Conservation (phyloP, 768 basidiomycete species). For the Mrakia frigida region DNA sequence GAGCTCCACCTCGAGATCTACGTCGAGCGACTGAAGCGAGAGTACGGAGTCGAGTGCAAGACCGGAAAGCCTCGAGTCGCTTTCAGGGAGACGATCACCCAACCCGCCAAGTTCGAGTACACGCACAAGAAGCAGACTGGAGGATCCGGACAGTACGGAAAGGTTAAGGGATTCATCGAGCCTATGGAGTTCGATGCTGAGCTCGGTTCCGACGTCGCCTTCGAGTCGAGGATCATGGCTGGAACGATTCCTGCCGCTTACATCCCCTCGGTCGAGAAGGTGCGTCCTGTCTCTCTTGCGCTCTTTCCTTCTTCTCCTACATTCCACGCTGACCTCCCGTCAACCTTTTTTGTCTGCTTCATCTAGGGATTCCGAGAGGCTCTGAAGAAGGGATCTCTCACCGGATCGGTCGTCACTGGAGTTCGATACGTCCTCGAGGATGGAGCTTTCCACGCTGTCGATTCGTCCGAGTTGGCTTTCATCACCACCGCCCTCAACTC, state of each 20-base stretch:
- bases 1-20: slow-evolving; percentile 98
- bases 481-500: slow-evolving; percentile 82
- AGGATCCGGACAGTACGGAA: slow-evolving; percentile 93
- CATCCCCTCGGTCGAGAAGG: slow-evolving; percentile 93
- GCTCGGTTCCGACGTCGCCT: slow-evolving; percentile 66
- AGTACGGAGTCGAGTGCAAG: slow-evolving; percentile 86
- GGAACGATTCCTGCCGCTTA: slow-evolving; percentile 85
- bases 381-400: slow-evolving; percentile 78
- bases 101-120: slow-evolving; percentile 74
- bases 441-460: slow-evolving; percentile 85
- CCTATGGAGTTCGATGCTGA: slow-evolving; percentile 74
- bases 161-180: slow-evolving; percentile 83
- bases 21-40: slow-evolving; percentile 96
- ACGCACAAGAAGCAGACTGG: slow-evolving; percentile 98
- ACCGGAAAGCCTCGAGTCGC: slow-evolving; percentile 96
- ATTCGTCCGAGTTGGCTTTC: slow-evolving; percentile 96
- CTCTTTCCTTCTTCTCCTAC: too few species aligned
- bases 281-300: slow-evolving; percentile 42
- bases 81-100: slow-evolving; percentile 89
- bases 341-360: background rate
- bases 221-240: slow-evolving; percentile 84
- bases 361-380: slow-evolving; percentile 88
- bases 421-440: slow-evolving; percentile 83
- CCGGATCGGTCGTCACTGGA: slow-evolving; percentile 81
- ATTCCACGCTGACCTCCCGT: background rate